Conservation (phyloP, 371 early-diverging fungal species). For the Mucor sp. region DNA sequence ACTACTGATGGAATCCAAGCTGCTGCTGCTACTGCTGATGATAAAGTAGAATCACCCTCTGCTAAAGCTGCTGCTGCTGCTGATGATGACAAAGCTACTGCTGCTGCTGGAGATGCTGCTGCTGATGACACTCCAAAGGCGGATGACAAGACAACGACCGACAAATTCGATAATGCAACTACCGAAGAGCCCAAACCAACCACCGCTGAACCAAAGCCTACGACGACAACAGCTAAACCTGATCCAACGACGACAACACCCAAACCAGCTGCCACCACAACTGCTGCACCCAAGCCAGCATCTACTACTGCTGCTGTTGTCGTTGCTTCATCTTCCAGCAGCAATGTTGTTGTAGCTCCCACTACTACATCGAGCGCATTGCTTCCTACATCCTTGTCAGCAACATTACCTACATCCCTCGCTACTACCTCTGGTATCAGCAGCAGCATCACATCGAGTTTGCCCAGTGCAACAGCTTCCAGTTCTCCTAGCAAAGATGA, state of each 20-base stretch:
- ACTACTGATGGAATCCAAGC: not conserved
- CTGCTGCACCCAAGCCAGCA: not conserved
- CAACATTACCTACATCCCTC: not conserved
- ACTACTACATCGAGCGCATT: not conserved
- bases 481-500: not conserved
- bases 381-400: not conserved
- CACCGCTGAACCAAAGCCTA: not conserved
- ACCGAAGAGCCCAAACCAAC: not conserved
- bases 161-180: not conserved
- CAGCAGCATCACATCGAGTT: not conserved
- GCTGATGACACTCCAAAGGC: not conserved
- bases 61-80: not conserved
- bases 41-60: not conserved
- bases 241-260: not conserved
- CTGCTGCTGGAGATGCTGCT: not conserved
- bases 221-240: not conserved
- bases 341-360: not conserved
- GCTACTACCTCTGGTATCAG: not conserved
- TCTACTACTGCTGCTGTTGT: not conserved
- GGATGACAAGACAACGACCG: not conserved
- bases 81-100: not conserved
- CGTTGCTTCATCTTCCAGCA: not conserved
- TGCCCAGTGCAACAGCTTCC: constrained; percentile 7
- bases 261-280: not conserved
- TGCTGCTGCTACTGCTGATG: not conserved